Base-by-base conservation (phyloP, 306 rosid genomes). In the Trifolium subterraneum region DNA sequence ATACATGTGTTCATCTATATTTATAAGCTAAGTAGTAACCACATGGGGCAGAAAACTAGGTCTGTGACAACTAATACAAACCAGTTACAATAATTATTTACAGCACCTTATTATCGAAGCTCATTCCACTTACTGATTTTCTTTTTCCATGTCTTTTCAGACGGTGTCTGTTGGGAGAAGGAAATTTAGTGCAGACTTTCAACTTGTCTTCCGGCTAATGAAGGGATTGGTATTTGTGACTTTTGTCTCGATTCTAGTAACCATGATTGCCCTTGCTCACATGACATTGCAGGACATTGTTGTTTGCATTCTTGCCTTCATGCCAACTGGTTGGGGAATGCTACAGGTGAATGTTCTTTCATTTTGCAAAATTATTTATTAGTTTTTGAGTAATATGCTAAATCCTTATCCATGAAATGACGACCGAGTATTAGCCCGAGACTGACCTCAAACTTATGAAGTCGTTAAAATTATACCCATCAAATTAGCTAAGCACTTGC, bases 321-420 rank as follows among this genome's bases (percentile, higher is more conserved):
- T 91, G 97, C 98, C 98, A 16, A 91, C 98, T 42, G 98, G 98
- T 59, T 94, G 98, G 98, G 98, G 98, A 42, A 84, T 94, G 85
- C 90, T 94, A 82, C 84, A 88, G 95, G 98, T 94, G 52, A 77
- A 86, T 20, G 44, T 45, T n/a, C 59, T 20, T 68, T 72, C 70
- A 8, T 44, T 56, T 55, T 75, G 20, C 45, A 61, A 19, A 13
- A 55, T 20, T 6, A 1, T 25, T 56, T 7, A 16, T 29, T 64
- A 13, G 14, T 47, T 38, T 55, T 23, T 14, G 13, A 15, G 36
- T 65, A 39, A 38, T 42, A 20, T 29, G 65, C 9, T 42, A 29
- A 10, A 12, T 22, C 29, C 54, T 12, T 44, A 10, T 72, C 48
- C 48, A 4, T 66, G 25, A 22, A 60, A 60, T 7, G 20, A 2